Evolutionary conservation across 176 grass and related monocot species (phyloP), one percentile per base, ranked within the genome.

Genomic region (Calamus simplicifolius): DNA sequence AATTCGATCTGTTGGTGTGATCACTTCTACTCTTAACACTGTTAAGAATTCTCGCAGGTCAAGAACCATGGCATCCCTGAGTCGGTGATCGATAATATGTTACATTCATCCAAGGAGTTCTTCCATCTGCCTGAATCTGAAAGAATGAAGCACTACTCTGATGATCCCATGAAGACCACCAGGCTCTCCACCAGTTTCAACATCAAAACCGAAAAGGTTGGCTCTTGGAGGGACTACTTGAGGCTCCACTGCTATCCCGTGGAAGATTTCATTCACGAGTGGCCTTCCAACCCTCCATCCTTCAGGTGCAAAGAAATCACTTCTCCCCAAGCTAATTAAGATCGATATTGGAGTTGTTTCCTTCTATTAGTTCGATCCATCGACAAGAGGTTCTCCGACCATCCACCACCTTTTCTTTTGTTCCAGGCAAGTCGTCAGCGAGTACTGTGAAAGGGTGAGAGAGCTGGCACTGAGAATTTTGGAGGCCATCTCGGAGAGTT

Each of bases 121-220:
- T 96, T 96, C 76, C 92, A 87, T 73, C 56, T 90, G 62, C 87
- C 92, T 19, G 87, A 87, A 50, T 72, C 75, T 17, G 92, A 96
- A 72, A 75, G 92, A 81, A 43, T 96, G 60, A 96, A 96, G 77
- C 85, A 73, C 72, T 96, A 88, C 62, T 97, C 92, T 13, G 87
- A 97, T 53, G 92, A 97, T 50, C 87, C 92, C 50, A 76, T 62
- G 50, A 90, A 87, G 79, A 69, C 83, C 49, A 82, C 76, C 55
- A 57, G 92, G 29, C 78, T 97, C 30, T 97, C 92, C 25, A 85
- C 92, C 4, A 97, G 92, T 71, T 90, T 97, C 83, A 97, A 97
- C 74, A 78, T 87, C 53, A 88, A 80, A 29, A 91, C 80, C 0
- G 92, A 97, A 80, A 82, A 90, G 76, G 75, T 88, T 14, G 75